These are phyloP conservation scores for Leucogyrophana mollusca DNA, from an alignment of 768 basidiomycete species.

Conservation along the genomic window DNA sequence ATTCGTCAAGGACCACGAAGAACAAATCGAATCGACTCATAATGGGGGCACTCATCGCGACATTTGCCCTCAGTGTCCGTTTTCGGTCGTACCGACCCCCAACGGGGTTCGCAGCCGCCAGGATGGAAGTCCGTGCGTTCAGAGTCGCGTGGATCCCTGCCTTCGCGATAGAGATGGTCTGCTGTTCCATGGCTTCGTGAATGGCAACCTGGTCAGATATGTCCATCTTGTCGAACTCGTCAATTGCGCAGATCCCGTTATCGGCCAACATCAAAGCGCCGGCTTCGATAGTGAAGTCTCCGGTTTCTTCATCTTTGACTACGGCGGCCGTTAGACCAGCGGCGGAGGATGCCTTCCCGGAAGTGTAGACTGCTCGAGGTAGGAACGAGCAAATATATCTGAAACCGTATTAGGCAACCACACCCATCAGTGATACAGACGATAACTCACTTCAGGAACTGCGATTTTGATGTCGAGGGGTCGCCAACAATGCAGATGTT, in stretches of 20 bases:
- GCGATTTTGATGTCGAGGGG: slow-evolving; percentile 96
- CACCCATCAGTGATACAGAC: not conserved
- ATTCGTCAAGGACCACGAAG: slow-evolving; percentile 97
- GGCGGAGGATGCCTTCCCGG: slow-evolving; percentile 98
- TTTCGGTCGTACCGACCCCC: slow-evolving; percentile 96
- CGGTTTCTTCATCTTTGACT: slow-evolving; percentile 97
- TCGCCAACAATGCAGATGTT: slow-evolving; percentile 99
- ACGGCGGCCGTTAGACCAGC: slow-evolving; percentile 99
- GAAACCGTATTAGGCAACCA: not conserved
- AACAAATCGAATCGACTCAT: slow-evolving; percentile 99
- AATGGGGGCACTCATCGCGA: slow-evolving; percentile 97
- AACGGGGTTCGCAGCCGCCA: slow-evolving; percentile 98
- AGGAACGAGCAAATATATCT: slow-evolving; percentile 98
- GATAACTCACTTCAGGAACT: slow-evolving; percentile 87
- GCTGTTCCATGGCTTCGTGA: slow-evolving; percentile 99
- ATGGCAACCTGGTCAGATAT: slow-evolving; percentile 98
- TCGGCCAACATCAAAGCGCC: slow-evolving; percentile 99
- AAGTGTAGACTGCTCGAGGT: slow-evolving; percentile 97
- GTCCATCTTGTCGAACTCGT: slow-evolving; percentile 99
- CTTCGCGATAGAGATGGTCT: slow-evolving; percentile 98
- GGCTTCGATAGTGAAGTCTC: slow-evolving; percentile 99
- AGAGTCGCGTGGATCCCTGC: slow-evolving; percentile 98
- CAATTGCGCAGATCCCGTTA: slow-evolving; percentile 99
- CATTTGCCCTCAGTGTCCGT: slow-evolving; percentile 85
- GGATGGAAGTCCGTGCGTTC: slow-evolving; percentile 95